Conservation (phyloP, 805 yeast species). For the Hanseniaspora occidentalis region DNA sequence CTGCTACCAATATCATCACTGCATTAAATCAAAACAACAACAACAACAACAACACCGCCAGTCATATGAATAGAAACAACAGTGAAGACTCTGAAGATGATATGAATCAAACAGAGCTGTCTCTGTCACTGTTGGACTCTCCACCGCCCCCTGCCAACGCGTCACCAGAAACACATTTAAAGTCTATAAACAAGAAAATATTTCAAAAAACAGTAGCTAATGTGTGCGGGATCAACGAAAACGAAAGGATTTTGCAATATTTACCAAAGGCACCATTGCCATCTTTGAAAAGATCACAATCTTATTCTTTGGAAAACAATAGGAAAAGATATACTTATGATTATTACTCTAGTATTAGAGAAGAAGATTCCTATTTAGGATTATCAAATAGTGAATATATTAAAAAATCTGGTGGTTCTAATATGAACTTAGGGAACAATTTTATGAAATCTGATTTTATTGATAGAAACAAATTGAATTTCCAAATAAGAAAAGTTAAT, state of each 20-base stretch:
- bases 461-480: not conserved
- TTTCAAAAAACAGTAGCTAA: slow-evolving; percentile 80
- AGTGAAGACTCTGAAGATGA: slow-evolving; percentile 14
- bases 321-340: slow-evolving; percentile 5
- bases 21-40: not conserved
- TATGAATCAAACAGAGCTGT: slow-evolving; percentile 35
- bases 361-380: too few species aligned
- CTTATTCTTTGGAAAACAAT: slow-evolving; percentile 20
- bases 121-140: slow-evolving; percentile 25
- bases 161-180: slow-evolving; percentile 31
- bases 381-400: too few species aligned
- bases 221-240: slow-evolving; percentile 83
- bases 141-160: slow-evolving; percentile 34
- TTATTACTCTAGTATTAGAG: not conserved
- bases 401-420: not conserved
- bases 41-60: not conserved
- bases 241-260: slow-evolving; percentile 73
- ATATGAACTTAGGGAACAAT: not conserved
- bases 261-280: slow-evolving; percentile 71
- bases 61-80: not conserved
- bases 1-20: slow-evolving; percentile 1
- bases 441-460: too few species aligned
- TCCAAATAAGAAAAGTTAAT: slow-evolving; percentile 53
- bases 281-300: slow-evolving; percentile 22
- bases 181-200: slow-evolving; percentile 30